Percentiles rank a stretch among this genome's conserved stretches.
These are phyloP conservation scores for Hippophae tibetana DNA, from an alignment of 306 rosid species.

Conservation along the genomic window DNA sequence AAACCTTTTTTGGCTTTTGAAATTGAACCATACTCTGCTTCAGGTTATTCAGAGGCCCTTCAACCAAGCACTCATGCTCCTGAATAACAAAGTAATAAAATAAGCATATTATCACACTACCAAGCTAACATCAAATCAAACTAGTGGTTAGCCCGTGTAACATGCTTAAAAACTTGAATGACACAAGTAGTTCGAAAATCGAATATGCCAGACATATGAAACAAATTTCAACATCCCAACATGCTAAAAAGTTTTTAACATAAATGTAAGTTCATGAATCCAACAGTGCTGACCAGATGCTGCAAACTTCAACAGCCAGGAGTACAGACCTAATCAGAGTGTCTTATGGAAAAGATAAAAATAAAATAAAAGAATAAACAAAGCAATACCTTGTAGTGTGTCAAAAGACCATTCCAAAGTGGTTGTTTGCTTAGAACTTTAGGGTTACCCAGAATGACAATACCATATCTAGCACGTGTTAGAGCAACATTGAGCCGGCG, in stretches of 20 bases:
- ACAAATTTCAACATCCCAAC: no score
- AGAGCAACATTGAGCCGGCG: conserved; percentile 97
- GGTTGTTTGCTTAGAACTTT: conserved; percentile 98
- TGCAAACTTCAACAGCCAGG: no score
- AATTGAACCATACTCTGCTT: conserved; percentile 99
- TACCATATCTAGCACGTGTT: conserved; percentile 97
- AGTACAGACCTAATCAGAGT: no score
- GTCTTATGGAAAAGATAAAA: neutral
- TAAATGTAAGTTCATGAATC: no score
- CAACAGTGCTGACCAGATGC: no score
- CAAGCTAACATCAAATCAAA: neutral
- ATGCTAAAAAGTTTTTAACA: no score
- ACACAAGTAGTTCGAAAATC: no score
- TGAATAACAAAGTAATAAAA: conserved; percentile 17
- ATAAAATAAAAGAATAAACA: neutral
- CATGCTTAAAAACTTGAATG: no score
- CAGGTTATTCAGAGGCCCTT: conserved; percentile 91
- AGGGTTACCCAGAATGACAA: conserved; percentile 96
- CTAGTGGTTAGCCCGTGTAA: no score
- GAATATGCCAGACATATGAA: no score
- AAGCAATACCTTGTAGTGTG: conserved; percentile 83
- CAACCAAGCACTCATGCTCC: conserved; percentile 99
- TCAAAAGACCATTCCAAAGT: conserved; percentile 89
- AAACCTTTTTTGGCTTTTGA: conserved; percentile 97
- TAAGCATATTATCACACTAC: neutral